A percentile compares a stretch with the other conserved stretches of the same genome.
Evolutionary conservation across 192 early-diverging fungal genomes (phyloP).

Genomic region (Backusella liffmaniae): DNA sequence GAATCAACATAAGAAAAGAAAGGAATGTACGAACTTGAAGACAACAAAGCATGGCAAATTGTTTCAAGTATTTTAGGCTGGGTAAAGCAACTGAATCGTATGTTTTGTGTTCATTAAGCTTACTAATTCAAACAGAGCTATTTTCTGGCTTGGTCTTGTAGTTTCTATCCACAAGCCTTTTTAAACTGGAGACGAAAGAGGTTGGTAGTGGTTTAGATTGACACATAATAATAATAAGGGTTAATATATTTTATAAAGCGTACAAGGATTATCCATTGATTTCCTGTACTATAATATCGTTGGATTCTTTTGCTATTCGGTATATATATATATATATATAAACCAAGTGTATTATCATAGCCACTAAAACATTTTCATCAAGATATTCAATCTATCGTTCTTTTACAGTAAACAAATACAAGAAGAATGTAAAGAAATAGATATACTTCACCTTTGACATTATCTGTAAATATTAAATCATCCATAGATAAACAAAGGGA

Average conservation of each 20-base stretch:
- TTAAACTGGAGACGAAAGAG: conserved; percentile 77
- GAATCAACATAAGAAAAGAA: background rate
- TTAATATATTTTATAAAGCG: conserved; percentile 35
- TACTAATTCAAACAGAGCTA: conserved; percentile 49
- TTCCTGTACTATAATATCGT: conserved; percentile 85
- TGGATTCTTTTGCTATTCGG: conserved; percentile 84
- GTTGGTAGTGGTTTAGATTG: background rate
- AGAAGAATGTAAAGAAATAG: conserved; percentile 52
- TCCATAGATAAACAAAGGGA: conserved; percentile 56
- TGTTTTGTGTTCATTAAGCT: background rate
- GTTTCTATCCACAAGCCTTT: conserved; percentile 85
- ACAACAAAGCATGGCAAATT: background rate
- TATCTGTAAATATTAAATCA: background rate
- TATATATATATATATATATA: conserved; percentile 19
- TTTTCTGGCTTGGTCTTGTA: conserved; percentile 84
- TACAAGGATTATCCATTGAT: conserved; percentile 87
- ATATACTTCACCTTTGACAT: background rate
- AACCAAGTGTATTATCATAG: background rate
- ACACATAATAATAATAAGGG: background rate
- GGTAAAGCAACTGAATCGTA: background rate
- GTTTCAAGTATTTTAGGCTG: background rate
- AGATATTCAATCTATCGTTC: conserved; percentile 78
- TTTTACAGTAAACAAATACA: conserved; percentile 63
- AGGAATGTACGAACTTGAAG: background rate
- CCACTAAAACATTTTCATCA: too few relatives aligned